phyloP scores from a whole-genome alignment of 148 eudicot species.

The Hydrangea macrophylla region DNA sequence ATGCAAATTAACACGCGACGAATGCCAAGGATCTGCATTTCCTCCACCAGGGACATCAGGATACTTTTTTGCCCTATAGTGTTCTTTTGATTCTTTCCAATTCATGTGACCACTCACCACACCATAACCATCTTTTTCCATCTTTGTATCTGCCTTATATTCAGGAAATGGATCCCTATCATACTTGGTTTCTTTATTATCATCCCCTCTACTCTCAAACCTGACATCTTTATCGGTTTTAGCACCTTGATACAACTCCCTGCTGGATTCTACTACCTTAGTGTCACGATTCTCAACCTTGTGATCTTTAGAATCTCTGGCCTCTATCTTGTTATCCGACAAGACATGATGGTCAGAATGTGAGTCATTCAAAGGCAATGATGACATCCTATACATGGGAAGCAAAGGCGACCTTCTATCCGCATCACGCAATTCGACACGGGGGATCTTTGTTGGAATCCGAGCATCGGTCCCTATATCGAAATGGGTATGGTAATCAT shows the following conservation, averaged over 20 bases:
- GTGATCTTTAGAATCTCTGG: slow-evolving; percentile 52
- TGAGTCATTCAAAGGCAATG: slow-evolving; percentile 37
- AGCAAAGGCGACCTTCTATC: slow-evolving; percentile 62
- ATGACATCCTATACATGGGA: slow-evolving; percentile 51
- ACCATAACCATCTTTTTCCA: slow-evolving; percentile 55
- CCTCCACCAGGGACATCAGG: slow-evolving; percentile 57
- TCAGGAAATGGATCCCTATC: slow-evolving; percentile 52
- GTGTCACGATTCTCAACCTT: slow-evolving; percentile 32
- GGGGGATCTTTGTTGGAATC: slow-evolving; percentile 45
- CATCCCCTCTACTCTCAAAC: slow-evolving; percentile 53
- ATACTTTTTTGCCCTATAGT: slow-evolving; percentile 59
- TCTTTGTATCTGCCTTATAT: slow-evolving; percentile 46
- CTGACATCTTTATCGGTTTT: slow-evolving; percentile 55
- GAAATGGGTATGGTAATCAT: slow-evolving; percentile 4
- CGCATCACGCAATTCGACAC: slow-evolving; percentile 54
- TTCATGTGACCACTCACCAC: slow-evolving; percentile 39
- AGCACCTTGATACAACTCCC: slow-evolving; percentile 48
- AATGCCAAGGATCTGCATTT: slow-evolving; percentile 46
- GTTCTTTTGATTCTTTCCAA: slow-evolving; percentile 66
- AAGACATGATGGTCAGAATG: slow-evolving; percentile 45
- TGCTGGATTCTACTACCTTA: slow-evolving; percentile 44
- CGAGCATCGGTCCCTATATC: slow-evolving; percentile 52
- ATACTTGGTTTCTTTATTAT: slow-evolving; percentile 51
- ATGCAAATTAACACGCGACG: slow-evolving; percentile 44
- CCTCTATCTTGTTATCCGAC: slow-evolving; percentile 54